Conservation (phyloP, 2,329 filamentous ascomycete species). For the Neocucurbitaria cava region DNA sequence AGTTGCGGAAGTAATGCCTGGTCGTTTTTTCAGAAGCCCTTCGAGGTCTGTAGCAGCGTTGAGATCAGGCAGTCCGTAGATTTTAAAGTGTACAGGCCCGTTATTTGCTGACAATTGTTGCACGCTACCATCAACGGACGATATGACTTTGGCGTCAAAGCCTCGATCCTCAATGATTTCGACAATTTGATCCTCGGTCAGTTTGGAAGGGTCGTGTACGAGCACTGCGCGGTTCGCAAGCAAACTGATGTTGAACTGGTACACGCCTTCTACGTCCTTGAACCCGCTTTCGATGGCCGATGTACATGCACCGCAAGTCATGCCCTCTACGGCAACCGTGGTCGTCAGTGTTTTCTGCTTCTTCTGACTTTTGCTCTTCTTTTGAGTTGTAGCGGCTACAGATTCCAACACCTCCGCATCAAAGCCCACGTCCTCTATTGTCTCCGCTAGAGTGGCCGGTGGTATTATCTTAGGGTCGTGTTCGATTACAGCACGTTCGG, state of each 20-base stretch:
- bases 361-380: conserved; percentile 47
- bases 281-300: conserved; percentile 89
- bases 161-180: conserved; percentile 89
- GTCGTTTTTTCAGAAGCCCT: conserved; percentile 66
- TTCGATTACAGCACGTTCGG: conserved; percentile 84
- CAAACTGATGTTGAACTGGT: conserved; percentile 93
- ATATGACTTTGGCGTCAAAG: conserved; percentile 84
- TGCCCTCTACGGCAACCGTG: conserved; percentile 89
- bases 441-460: conserved; percentile 62
- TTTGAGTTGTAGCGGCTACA: conserved; percentile 53
- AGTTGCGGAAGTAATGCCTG: conserved; percentile 76
- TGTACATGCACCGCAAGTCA: conserved; percentile 97
- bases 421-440: conserved; percentile 75
- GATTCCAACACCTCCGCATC: conserved; percentile 80
- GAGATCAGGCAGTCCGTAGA: conserved; percentile 81
- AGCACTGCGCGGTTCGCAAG: conserved; percentile 91
- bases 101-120: conserved; percentile 61
- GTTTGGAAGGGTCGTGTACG: conserved; percentile 75
- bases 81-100: conserved; percentile 76
- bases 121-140: conserved; percentile 69
- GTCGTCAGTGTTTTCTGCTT: conserved; percentile 68
- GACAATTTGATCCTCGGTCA: conserved; percentile 76
- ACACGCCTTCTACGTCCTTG: conserved; percentile 74
- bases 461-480: conserved; percentile 69
- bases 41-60: conserved; percentile 76